Conservation (phyloP, 495 filamentous ascomycete genomes). For the Entonaema liquescens region DNA sequence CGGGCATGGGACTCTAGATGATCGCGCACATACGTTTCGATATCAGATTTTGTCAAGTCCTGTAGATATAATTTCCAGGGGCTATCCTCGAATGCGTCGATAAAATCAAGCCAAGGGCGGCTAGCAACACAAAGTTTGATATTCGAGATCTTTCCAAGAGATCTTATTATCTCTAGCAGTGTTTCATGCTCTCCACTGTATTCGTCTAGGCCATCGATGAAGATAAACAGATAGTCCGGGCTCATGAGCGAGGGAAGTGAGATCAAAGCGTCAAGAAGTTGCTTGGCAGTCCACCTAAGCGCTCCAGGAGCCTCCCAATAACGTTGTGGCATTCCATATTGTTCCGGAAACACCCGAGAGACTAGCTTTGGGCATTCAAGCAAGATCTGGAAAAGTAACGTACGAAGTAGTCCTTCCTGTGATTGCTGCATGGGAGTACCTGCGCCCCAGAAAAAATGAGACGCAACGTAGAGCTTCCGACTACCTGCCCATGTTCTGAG, state of each 20-base stretch:
- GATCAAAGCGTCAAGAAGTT: conserved; percentile 1
- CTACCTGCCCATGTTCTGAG: background rate
- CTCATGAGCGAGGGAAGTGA: background rate
- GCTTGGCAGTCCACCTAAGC: background rate
- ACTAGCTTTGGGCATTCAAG: background rate
- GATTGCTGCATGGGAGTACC: conserved; percentile 2
- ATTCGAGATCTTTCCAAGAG: background rate
- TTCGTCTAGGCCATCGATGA: conserved; percentile 12
- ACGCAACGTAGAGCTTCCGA: background rate
- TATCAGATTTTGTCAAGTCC: background rate
- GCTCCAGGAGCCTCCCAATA: background rate
- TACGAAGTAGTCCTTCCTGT: conserved; percentile 4
- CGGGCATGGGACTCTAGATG: background rate
- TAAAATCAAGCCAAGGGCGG: conserved; percentile 4
- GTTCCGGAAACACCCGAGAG: background rate
- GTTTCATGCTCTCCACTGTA: background rate
- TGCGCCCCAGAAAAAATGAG: conserved; percentile 4
- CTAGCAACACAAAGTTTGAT: conserved; percentile 12
- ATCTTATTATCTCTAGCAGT: background rate
- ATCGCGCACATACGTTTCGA: background rate
- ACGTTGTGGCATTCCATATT: background rate
- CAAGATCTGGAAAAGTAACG: conserved; percentile 1
- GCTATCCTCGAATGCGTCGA: background rate
- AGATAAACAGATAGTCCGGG: conserved; percentile 2
- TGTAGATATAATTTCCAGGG: conserved; percentile 9